Evolutionary conservation across 139 green algal species (phyloP).

Genomic region (Trebouxia sp.): DNA sequence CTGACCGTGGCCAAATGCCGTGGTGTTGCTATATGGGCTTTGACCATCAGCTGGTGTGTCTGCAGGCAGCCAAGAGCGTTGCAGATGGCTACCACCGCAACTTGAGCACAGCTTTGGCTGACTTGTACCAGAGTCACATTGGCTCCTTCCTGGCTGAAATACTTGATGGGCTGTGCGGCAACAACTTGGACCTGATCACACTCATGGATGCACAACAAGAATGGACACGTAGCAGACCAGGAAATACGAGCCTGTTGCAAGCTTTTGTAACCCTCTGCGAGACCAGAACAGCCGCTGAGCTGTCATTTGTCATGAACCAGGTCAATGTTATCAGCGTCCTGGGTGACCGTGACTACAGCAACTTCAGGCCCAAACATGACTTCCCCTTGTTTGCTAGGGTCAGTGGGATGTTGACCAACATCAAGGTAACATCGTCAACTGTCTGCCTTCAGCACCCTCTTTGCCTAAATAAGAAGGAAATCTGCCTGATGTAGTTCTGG

Average conservation of each 20-base stretch:
- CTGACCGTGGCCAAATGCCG: too few species aligned
- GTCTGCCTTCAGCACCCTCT: too few species aligned
- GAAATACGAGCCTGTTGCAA: background rate
- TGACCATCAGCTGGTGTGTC: background rate
- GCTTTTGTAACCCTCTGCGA: background rate
- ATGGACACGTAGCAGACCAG: background rate
- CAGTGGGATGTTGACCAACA: background rate
- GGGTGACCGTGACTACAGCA: background rate
- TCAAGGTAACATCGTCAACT: slow-evolving; percentile 6
- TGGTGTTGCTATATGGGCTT: too few species aligned
- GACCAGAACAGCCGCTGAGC: slow-evolving; percentile 2
- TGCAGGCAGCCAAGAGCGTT: slow-evolving; percentile 7
- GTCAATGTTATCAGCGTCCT: background rate
- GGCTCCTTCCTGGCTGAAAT: background rate
- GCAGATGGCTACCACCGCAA: slow-evolving; percentile 12
- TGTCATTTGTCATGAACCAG: background rate
- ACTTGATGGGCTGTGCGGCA: slow-evolving; percentile 3
- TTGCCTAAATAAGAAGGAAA: too few species aligned
- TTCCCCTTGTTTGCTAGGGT: background rate
- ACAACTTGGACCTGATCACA: slow-evolving; percentile 3
- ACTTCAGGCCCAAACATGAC: background rate
- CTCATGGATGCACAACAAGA: slow-evolving; percentile 6
- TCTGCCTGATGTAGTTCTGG: too few species aligned
- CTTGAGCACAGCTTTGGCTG: slow-evolving; percentile 2
- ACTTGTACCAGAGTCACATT: background rate